A percentile compares a stretch with the other conserved stretches of the same genome.
These are phyloP conservation scores for Salix udensis DNA, from an alignment of 345 rosid genomes.

Conservation along the genomic window DNA sequence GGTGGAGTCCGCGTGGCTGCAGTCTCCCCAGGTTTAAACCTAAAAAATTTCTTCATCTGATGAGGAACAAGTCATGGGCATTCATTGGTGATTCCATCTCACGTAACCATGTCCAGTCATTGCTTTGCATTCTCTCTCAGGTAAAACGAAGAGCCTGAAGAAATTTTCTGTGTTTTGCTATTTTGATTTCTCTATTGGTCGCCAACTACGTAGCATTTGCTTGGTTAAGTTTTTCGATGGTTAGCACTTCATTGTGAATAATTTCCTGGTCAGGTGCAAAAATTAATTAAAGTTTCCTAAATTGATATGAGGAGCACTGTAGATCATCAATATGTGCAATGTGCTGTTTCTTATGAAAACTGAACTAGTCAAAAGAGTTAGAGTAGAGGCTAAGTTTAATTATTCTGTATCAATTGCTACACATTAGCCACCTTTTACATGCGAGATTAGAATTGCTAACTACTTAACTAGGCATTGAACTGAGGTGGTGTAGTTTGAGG, in stretches of 20 bases:
- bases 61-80: constrained; percentile 29
- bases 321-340: too few species aligned
- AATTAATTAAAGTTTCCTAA: not conserved
- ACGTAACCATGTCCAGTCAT: constrained; percentile 33
- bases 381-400: constrained; percentile 23
- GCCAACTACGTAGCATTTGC: not conserved
- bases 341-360: not conserved
- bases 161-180: not conserved
- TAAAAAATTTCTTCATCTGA: constrained; percentile 17
- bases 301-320: not conserved
- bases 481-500: not conserved
- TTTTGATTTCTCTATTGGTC: not conserved
- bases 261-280: not conserved
- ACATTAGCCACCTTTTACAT: not conserved
- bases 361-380: not conserved
- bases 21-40: constrained; percentile 24
- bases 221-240: not conserved
- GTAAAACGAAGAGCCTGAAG: not conserved
- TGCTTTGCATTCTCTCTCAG: constrained; percentile 35
- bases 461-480: not conserved
- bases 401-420: not conserved
- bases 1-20: constrained; percentile 27
- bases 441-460: not conserved
- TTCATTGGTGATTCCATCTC: constrained; percentile 37
- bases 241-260: not conserved